Base-by-base conservation (phyloP, 306 rosid species). In the Casuarina cunninghamiana region DNA sequence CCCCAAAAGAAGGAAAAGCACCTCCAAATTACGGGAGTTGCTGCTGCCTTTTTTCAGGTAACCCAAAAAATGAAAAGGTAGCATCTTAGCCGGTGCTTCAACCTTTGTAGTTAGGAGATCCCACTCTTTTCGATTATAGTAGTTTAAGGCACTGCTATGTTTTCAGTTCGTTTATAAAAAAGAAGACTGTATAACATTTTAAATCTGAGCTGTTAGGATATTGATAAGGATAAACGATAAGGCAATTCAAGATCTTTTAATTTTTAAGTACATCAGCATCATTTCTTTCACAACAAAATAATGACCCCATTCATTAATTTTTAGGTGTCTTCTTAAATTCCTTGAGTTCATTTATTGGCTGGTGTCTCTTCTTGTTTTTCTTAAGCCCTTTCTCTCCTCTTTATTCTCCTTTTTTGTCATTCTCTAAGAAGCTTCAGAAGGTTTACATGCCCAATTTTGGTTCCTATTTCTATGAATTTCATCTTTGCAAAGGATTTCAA, bases 401-500 rank as follows among this genome's bases (percentile, higher is more conserved):
- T 53, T 48, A 53, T 50, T n/a, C 48, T 44, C 6, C 48, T 44
- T 71, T 48, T 32, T 1, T 8, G 4, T 19, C 17, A 19, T 54
- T 60, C 67, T 32, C 67, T 60, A 60, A 16, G 41, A 60, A 10
- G 15, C 15, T 39, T 65, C 32, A 16, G 15, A 2, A 42, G 2
- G 46, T 39, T 16, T 26, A 45, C 13, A 16, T 39, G 48, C 67
- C 77, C 49, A 17, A 35, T 48, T 70, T 48, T 44, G 0, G 74
- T 26, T 70, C 49, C 32, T 26, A 26, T 19, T 0, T 60, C 32
- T 37, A 3, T 13, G 60, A 53, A 69, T 2, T 46, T 35, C n/a
- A 37, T 50, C 63, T 71, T 77, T 82, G 32, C 42, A 68, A 48
- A 69, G 66, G 57, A 15, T 63, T 46, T 46, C 61, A 44, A 55